Base-by-base conservation (phyloP, 2,329 filamentous ascomycete species). In the Iodosphaeria phyllophila region DNA sequence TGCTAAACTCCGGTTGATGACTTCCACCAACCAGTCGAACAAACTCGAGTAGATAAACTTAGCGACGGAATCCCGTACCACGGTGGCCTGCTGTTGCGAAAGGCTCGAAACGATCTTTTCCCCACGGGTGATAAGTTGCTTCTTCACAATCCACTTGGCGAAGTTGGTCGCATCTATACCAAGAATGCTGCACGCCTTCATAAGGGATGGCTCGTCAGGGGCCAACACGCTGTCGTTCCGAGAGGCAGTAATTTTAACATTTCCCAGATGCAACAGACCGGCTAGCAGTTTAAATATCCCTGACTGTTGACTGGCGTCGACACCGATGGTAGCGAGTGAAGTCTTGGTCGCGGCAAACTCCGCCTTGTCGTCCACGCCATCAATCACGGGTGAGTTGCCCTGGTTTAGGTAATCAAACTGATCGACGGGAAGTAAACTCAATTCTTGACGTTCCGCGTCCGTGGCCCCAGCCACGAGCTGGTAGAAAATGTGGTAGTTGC, bases 401-500 rank as follows among this genome's bases (percentile, higher is more conserved):
- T 98, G 89, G 47, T 93, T 98, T 34, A 95, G 61, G 48, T 93
- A 98, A 43, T 91, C 80, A 39, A 89, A 98, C 40, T 93, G 74
- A 43, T 95, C 84, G 22, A 91, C 68, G 0, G 83, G 68, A 22
- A 83, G 54, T 32, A 98, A 56, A 21, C 72, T 69, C 30, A 93
- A 64, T 37, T 86, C 74, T 44, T 86, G 66, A 24, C 73, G 74
- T 51, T 93, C 75, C 33, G 69, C 62, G 16, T 92, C 79, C 2
- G 79, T 73, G n/a, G 84, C 78, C 46, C 91, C 89, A 24, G 84
- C 83, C 22, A 93, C 74, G 25, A 98, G 65, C 51, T 98, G 89
- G 51, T 98, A 98, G 56, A 98, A 98, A 41, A 98, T 86, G 52
- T 98, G 89, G 54, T 98, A 98, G 50, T 98, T 98, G 37, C 89